A percentile compares a stretch with the other conserved stretches of the same genome.
These are phyloP conservation scores for Apiotrichum akiyoshidainum DNA, from an alignment of 1,284 basidiomycete genomes.

Conservation along the genomic window DNA sequence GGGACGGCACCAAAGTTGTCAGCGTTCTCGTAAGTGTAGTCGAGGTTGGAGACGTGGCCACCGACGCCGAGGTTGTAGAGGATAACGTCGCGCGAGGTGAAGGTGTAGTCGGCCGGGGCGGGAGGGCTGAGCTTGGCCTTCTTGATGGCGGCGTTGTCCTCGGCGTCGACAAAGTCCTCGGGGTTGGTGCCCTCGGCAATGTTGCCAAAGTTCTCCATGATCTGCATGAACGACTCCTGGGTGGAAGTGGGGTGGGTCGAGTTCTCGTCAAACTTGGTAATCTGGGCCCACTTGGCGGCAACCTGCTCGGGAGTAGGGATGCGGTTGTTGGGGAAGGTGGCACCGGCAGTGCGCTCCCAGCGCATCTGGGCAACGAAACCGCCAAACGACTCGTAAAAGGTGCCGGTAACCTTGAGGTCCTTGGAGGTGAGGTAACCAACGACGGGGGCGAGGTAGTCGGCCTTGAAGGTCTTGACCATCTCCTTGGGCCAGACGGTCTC, in stretches of 20 bases:
- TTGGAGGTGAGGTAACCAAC: slow-evolving; percentile 88
- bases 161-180: slow-evolving; percentile 67
- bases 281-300: slow-evolving; percentile 69
- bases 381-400: slow-evolving; percentile 82
- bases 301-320: slow-evolving; percentile 75
- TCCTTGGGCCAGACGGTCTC: slow-evolving; percentile 81
- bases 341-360: slow-evolving; percentile 83
- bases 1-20: slow-evolving; percentile 81
- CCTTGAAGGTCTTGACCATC: slow-evolving; percentile 76
- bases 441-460: slow-evolving; percentile 85
- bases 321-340: slow-evolving; percentile 71
- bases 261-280: slow-evolving; percentile 74
- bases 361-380: slow-evolving; percentile 90
- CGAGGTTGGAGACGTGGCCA: slow-evolving; percentile 86
- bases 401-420: slow-evolving; percentile 69
- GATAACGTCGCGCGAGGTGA: slow-evolving; percentile 85
- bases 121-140: slow-evolving; percentile 69
- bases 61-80: slow-evolving; percentile 95
- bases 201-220: slow-evolving; percentile 79
- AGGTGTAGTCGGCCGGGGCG: slow-evolving; percentile 65
- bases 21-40: slow-evolving; percentile 87
- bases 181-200: slow-evolving; percentile 59
- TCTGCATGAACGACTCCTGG: slow-evolving; percentile 70
- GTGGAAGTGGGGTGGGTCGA: slow-evolving; percentile 72
- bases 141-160: slow-evolving; percentile 79